phyloP scores from a whole-genome alignment of 306 rosid species.

The Notholithocarpus densiflorus region DNA sequence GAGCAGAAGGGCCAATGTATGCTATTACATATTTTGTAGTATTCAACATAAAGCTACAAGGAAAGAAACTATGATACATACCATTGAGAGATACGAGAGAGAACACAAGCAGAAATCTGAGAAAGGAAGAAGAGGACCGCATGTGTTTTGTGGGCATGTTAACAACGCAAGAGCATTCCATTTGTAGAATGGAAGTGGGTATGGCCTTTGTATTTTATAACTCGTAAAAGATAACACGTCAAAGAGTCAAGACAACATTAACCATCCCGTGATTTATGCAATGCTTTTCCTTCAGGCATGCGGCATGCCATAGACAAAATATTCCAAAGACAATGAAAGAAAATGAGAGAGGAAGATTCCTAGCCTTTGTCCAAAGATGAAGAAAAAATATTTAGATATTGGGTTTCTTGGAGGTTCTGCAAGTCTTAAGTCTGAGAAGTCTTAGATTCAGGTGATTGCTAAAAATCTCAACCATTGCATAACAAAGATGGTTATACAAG shows the following conservation, averaged over 20 bases:
- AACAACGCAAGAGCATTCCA: constrained; percentile 37
- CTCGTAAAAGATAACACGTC: constrained; percentile 36
- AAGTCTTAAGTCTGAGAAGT: too few species aligned
- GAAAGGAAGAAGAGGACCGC: constrained; percentile 38
- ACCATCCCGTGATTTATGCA: constrained; percentile 29
- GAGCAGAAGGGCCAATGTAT: too few species aligned
- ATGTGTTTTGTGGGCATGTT: constrained; percentile 31
- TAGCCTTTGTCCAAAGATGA: constrained; percentile 27
- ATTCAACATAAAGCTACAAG: not conserved
- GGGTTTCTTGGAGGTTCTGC: too few species aligned
- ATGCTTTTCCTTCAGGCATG: constrained; percentile 59
- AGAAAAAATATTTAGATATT: too few species aligned
- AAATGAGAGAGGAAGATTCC: constrained; percentile 50
- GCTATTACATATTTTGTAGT: not conserved
- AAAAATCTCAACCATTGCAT: too few species aligned
- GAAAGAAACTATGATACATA: constrained; percentile 19
- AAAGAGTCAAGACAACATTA: not conserved
- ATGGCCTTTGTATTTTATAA: constrained; percentile 33
- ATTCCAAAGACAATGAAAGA: constrained; percentile 29
- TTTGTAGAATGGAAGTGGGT: constrained; percentile 30
- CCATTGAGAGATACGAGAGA: constrained; percentile 42
- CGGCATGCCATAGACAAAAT: constrained; percentile 16
- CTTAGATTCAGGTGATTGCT: too few species aligned
- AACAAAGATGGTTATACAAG: too few species aligned
- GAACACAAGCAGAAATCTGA: constrained; percentile 46